Evolutionary conservation across 345 rosid genomes (phyloP), one percentile per base, ranked within the genome.

Genomic region (Hypericum perforatum): DNA sequence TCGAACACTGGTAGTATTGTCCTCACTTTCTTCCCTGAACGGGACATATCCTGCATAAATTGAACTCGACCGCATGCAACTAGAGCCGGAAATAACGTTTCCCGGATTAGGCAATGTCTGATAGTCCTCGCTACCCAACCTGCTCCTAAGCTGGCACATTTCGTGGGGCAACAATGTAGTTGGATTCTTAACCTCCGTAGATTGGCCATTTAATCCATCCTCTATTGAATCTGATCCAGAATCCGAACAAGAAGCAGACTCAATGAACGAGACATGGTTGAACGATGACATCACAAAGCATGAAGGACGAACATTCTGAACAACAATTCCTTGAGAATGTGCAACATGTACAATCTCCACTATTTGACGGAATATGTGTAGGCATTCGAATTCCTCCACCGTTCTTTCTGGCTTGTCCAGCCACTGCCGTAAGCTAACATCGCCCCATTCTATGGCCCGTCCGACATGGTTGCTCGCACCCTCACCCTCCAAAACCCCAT

Each of bases 401-500:
- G 75, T 56, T 9, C 96, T 65, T 52, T 83, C 83, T 0, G 89
- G 91, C 57, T 77, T 83, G 69, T 92, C 96, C 64, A 92, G 63
- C 98, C 98, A 92, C 47, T 88, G 95, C 63, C 98, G 80, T 78
- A 92, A 72, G 76, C 98, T 92, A 53, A 88, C 69, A 76, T 92
- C 95, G 42, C 75, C 94, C 86, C 95, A 85, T 64, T 82, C 95
- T 63, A 75, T 51, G 48, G 78, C 57, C 49, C 72, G 68, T 43
- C 74, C 66, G 64, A 76, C 82, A 63, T 76, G 92, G 58, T 77
- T 75, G 53, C 56, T 56, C 8, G 70, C 70, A 11, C 67, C 63
- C 54, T 75, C 87, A 63, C 82, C 82, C 49, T 81, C 86, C 45
- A 58, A 78, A 48, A 59, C 71, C 66, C 76, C 77, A 52, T 79